Evolutionary conservation across 257 asterid genomes (phyloP).

Genomic region (Solanum lycopersicoides): DNA sequence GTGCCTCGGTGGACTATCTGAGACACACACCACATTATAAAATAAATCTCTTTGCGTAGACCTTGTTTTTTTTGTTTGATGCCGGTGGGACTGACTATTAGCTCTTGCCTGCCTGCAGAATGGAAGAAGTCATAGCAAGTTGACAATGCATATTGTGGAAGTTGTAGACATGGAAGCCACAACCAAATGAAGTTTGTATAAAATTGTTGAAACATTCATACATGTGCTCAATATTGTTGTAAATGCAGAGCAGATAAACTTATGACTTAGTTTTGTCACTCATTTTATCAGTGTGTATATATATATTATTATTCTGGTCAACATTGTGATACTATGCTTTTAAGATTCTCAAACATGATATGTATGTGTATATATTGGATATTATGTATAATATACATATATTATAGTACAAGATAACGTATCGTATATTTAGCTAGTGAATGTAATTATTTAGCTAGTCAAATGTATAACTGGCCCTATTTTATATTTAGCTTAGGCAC

Average conservation of each 20-base stretch:
- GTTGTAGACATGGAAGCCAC: constrained; percentile 32
- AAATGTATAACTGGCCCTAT: not conserved
- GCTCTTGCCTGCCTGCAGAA: constrained; percentile 26
- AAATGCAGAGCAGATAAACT: not conserved
- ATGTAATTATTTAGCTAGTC: not conserved
- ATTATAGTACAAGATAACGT: not conserved
- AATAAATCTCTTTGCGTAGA: not conserved
- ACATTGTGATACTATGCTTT: not conserved
- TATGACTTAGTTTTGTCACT: not conserved
- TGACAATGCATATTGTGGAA: not conserved
- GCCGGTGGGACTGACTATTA: not conserved
- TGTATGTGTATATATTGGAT: not conserved
- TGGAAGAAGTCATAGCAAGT: constrained; percentile 27
- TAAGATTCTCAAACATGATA: not conserved
- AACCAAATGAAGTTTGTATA: not conserved
- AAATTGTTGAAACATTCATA: not conserved
- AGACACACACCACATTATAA: not conserved
- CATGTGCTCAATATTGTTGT: not conserved
- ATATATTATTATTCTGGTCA: not conserved
- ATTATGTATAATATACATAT: not conserved
- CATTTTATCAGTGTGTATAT: not conserved
- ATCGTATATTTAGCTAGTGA: not conserved
- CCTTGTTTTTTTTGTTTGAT: not conserved
- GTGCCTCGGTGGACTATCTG: not conserved
- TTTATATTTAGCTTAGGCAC: not conserved